Base-by-base conservation (phyloP, 108 stramenopile species). In the Skeletonema costatum region DNA sequence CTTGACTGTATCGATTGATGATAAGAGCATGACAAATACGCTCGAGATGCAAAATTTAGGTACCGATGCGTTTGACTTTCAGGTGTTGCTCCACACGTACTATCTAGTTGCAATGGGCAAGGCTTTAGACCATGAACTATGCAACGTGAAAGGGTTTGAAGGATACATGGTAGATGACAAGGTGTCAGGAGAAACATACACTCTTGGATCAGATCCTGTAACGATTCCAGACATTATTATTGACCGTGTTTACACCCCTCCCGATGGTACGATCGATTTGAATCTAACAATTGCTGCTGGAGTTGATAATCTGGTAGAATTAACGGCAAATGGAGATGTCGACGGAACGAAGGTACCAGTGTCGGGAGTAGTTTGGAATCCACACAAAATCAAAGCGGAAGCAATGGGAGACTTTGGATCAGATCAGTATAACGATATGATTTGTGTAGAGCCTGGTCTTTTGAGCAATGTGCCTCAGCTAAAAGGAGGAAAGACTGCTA, bases 401-500 rank as follows among this genome's bases (percentile, higher is more conserved):
- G 85, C 81, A 2, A 92, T 95, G 92, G 59, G 60, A 14, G 94
- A 95, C 64, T 93, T 95, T 75, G 88, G 87, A 12, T 80, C 88
- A 31, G 92, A 93, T 63, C 81, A 88, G 79, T 89, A 93, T 66
- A 46, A 76, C 30, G 92, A 93, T 13, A 93, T 95, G 90, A 89
- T 95, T 59, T 95, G 94, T 70, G 89, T 92, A 12, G 92, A 95
- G 66, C 94, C 94, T 31, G 92, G 92, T 30, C 69, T 95, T 31
- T 64, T 93, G 4, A 71, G 41, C 31, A 60, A 75, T 70, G 70
- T 75, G 31, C 83, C 86, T 1, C 21, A 60, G 41, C 32, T 93
- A 35, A 70, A 78, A 61, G 66, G 83, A 2, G 89, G 89, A 16
- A 84, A 83, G 33, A 65, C 60, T 30, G 86, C 88, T 10, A 79